A percentile compares a stretch with the other conserved stretches of the same genome.
Conservation (phyloP, 441 rosid species). For the Bruguiera hainesii region DNA sequence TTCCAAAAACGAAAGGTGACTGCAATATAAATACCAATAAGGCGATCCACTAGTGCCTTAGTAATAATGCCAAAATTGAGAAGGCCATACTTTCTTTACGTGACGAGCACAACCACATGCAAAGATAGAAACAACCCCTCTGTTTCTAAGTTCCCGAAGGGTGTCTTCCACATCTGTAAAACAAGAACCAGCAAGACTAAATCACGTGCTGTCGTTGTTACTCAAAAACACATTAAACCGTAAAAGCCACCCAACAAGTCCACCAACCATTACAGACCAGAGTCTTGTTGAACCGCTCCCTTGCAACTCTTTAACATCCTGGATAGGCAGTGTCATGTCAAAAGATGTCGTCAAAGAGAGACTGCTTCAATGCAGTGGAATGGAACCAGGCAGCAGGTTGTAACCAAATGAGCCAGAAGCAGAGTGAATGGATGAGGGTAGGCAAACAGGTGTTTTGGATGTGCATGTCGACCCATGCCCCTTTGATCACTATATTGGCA, state of each 20-base stretch:
- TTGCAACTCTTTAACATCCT: slow-evolving; percentile 46
- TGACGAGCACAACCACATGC: background rate
- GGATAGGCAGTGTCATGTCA: slow-evolving; percentile 22
- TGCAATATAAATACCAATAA: background rate
- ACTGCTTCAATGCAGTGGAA: too few relatives aligned
- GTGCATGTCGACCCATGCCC: too few relatives aligned
- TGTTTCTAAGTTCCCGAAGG: background rate
- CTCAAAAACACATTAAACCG: slow-evolving; percentile 26
- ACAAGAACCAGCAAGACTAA: slow-evolving; percentile 5
- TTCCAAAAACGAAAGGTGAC: background rate
- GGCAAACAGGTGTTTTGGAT: too few relatives aligned
- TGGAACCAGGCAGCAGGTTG: too few relatives aligned
- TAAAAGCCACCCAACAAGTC: slow-evolving; percentile 38
- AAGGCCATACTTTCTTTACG: background rate
- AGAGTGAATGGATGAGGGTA: too few relatives aligned
- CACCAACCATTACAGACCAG: slow-evolving; percentile 42
- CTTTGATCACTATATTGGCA: too few relatives aligned
- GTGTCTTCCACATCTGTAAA: background rate
- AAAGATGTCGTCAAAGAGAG: too few relatives aligned
- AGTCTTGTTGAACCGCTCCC: slow-evolving; percentile 32
- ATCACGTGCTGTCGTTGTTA: slow-evolving; percentile 30
- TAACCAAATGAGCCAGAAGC: too few relatives aligned
- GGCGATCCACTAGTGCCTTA: background rate
- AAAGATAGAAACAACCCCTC: slow-evolving; percentile 12
- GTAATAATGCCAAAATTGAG: slow-evolving; percentile 9